These are phyloP conservation scores for Straminergon stramineum DNA, from an alignment of 225 moss, liverwort and hornwort genomes.

Conservation along the genomic window DNA sequence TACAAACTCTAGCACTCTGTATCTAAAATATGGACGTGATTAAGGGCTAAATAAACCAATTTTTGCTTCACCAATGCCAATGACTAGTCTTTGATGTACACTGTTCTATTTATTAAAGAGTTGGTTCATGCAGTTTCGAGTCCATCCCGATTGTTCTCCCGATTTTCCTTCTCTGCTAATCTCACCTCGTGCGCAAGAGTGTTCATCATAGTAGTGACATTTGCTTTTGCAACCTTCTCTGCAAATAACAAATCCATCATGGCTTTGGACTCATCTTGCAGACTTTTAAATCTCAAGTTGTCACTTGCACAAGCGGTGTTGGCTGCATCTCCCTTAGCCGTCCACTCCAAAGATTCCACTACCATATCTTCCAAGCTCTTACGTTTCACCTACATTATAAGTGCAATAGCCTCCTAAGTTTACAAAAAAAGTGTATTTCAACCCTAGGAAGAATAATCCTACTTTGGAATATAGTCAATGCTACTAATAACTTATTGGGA, in stretches of 20 bases:
- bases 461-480: background rate
- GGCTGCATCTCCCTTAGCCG: constrained; percentile 1
- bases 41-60: background rate
- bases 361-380: background rate
- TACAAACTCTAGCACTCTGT: background rate
- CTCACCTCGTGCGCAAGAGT: background rate
- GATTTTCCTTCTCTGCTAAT: background rate
- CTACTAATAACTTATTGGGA: background rate
- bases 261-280: constrained; percentile 12
- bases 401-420: background rate
- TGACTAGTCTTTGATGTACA: background rate
- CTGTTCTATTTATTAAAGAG: too few species aligned
- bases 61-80: background rate
- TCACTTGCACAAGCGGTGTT: background rate
- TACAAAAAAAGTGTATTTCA: background rate
- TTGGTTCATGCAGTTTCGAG: background rate
- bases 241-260: constrained; percentile 1
- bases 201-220: background rate
- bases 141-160: background rate
- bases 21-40: background rate
- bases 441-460: background rate
- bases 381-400: background rate
- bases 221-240: background rate
- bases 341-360: background rate
- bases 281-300: background rate